A percentile compares a stretch with the other conserved stretches of the same genome.
These are phyloP conservation scores for Zanthoxylum bungeanum DNA, from an alignment of 345 rosid genomes.

Conservation along the genomic window DNA sequence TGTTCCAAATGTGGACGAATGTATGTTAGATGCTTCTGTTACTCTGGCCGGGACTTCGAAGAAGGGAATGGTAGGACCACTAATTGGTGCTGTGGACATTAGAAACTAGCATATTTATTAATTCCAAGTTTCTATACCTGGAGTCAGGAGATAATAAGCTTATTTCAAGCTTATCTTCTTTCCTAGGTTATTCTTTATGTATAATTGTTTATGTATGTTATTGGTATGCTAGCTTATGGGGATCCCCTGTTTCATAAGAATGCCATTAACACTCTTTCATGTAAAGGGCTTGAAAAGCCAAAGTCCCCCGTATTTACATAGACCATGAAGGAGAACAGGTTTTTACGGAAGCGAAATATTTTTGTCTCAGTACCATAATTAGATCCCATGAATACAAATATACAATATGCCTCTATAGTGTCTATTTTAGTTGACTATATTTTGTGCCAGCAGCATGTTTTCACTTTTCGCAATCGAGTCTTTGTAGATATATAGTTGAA, in stretches of 20 bases:
- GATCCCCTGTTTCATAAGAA: not conserved
- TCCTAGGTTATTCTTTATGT: not conserved
- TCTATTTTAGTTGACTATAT: not conserved
- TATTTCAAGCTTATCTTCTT: conserved; percentile 27
- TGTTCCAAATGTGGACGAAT: conserved; percentile 24
- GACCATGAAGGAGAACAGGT: not conserved
- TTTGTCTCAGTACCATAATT: not conserved
- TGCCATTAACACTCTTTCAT: no score
- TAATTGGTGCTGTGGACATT: conserved; percentile 57
- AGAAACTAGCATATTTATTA: conserved; percentile 58
- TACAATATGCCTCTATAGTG: not conserved
- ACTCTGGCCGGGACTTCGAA: conserved; percentile 43
- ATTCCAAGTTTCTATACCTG: conserved; percentile 60
- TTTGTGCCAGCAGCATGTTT: not conserved
- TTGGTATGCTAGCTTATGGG: not conserved
- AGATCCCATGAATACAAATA: not conserved
- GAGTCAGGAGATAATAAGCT: conserved; percentile 47
- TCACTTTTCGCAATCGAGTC: not conserved
- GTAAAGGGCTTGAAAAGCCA: no score
- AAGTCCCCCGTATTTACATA: no score
- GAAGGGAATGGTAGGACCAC: conserved; percentile 34
- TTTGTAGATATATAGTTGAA: not conserved
- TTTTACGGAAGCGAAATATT: not conserved
- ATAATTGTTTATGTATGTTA: not conserved
- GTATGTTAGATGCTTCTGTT: conserved; percentile 25